Evolutionary conservation across 1,284 basidiomycete species (phyloP).

Genomic region (Boletus subluridellus): DNA sequence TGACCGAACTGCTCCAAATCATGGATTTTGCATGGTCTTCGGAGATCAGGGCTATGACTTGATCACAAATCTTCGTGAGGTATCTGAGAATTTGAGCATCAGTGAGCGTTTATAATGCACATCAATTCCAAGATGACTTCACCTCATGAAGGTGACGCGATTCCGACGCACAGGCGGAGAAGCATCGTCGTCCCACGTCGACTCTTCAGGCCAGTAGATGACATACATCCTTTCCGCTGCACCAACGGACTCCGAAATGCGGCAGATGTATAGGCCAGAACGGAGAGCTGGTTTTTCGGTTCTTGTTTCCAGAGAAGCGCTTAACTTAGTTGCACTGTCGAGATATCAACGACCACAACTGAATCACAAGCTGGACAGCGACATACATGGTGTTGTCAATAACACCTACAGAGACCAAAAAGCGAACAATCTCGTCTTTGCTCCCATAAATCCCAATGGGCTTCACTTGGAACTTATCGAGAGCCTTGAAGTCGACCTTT

Average conservation of each 20-base stretch:
- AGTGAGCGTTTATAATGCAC: neutral
- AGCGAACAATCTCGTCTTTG: conserved; percentile 45
- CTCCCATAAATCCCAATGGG: conserved; percentile 57
- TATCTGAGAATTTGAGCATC: conserved; percentile 36
- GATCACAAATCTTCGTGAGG: conserved; percentile 54
- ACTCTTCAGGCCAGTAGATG: conserved; percentile 61
- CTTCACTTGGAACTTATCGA: conserved; percentile 44
- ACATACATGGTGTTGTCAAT: conserved; percentile 41
- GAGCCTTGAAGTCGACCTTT: conserved; percentile 49
- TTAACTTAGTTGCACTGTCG: conserved; percentile 15
- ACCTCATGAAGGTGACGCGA: conserved; percentile 61
- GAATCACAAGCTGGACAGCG: neutral
- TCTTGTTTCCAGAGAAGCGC: conserved; percentile 13
- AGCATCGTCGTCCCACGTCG: conserved; percentile 55
- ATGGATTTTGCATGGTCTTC: conserved; percentile 42
- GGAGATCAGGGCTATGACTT: conserved; percentile 49
- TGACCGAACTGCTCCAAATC: conserved; percentile 39
- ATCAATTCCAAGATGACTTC: neutral
- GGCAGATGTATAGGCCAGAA: conserved; percentile 50
- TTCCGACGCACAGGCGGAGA: conserved; percentile 47
- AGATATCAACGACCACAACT: neutral
- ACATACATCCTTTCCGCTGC: conserved; percentile 38
- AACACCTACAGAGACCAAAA: conserved; percentile 37
- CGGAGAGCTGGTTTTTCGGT: conserved; percentile 35
- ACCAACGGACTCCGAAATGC: conserved; percentile 5